Percentiles rank a stretch among this genome's conserved stretches.
Conservation (phyloP, 345 rosid species). For the Alliaria petiolata region DNA sequence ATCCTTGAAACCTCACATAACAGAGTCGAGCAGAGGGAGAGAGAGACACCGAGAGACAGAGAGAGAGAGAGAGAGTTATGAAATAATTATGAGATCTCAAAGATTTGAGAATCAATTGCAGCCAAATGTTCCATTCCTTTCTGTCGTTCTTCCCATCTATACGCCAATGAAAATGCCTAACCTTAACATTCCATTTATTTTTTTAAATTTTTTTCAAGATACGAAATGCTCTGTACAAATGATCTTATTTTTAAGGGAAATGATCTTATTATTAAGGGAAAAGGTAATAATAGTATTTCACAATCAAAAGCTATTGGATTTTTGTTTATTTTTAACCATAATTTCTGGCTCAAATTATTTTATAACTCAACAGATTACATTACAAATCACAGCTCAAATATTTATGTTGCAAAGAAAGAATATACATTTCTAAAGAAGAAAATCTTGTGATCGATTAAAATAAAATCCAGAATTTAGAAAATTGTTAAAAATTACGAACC, state of each 20-base stretch:
- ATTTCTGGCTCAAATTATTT: neutral
- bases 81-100: neutral
- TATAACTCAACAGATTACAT: neutral
- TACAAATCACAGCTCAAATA: neutral
- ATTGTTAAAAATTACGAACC: neutral
- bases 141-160: constrained; percentile 13
- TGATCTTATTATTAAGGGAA: too few species aligned
- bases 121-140: constrained; percentile 22
- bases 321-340: neutral
- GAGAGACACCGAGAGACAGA: neutral
- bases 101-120: neutral
- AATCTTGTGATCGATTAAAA: neutral
- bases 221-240: neutral
- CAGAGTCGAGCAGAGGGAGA: neutral
- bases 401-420: neutral
- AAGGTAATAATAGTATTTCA: too few species aligned
- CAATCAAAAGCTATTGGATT: neutral
- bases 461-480: neutral
- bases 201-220: neutral
- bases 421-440: neutral
- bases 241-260: too few species aligned
- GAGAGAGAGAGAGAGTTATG: neutral
- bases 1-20: neutral
- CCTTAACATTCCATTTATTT: neutral
- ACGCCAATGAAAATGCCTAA: constrained; percentile 10